phyloP scores from a whole-genome alignment of 768 basidiomycete species.

The Mrakia frigida region DNA sequence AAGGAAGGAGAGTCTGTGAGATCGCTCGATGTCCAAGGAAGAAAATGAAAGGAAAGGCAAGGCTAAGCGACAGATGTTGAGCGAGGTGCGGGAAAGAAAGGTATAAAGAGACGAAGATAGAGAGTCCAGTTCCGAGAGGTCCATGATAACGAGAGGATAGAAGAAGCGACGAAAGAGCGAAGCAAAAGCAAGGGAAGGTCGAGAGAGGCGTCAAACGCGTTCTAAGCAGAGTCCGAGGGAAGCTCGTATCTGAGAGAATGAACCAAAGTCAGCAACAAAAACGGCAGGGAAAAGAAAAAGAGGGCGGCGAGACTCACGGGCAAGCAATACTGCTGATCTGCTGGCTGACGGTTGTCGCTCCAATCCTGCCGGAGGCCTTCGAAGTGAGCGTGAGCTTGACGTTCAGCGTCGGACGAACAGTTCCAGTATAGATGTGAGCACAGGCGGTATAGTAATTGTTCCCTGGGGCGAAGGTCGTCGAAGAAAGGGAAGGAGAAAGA shows the following conservation, averaged over 20 bases:
- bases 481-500: no score
- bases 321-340: conserved; percentile 27
- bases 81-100: not conserved
- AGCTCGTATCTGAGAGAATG: conserved; percentile 23
- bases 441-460: conserved; percentile 71
- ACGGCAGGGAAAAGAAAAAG: not conserved
- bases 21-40: not conserved
- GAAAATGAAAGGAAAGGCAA: not conserved
- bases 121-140: not conserved
- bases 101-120: not conserved
- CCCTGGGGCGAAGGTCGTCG: conserved; percentile 52
- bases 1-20: no score
- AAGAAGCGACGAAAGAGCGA: not conserved
- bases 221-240: conserved; percentile 8
- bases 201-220: not conserved
- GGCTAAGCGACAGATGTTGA: not conserved
- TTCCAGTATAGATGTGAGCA: conserved; percentile 49
- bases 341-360: not conserved
- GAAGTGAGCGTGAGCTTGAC: conserved; percentile 10
- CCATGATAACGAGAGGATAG: not conserved
- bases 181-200: not conserved
- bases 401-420: conserved; percentile 24
- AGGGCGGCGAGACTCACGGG: conserved; percentile 17
- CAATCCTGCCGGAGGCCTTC: conserved; percentile 3
- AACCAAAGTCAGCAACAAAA: not conserved